Evolutionary conservation across 2,329 filamentous ascomycete species (phyloP), one percentile per base, ranked within the genome.

Genomic region (Beauveria bassiana): DNA sequence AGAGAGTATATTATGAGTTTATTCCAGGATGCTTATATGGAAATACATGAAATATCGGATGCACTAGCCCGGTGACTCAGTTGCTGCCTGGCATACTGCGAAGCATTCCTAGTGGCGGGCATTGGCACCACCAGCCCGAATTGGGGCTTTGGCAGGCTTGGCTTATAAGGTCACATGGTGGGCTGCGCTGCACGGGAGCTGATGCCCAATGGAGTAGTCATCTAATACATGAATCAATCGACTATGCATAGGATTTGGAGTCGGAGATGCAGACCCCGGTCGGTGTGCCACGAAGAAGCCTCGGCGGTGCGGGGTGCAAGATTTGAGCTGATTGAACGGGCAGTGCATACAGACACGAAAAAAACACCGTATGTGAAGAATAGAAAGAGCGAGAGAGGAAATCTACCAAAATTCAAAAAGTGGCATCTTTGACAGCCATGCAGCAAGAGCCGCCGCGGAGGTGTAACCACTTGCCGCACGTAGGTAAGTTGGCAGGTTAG

Each of bases 21-120:
- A 16, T 14, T 2, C 34, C 5, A 16, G 34, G 14, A 16, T 12
- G 34, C 34, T 38, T 38, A 38, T 14, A 38, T 16, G 34, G 14
- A 16, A 16, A 16, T 16, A 6, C 34, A 5, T 38, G 9, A 3
- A 31, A 20, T 12, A 12, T 40, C 40, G 20, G 8, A 38, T 51
- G 40, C 50, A 22, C 49, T 60, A 54, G 42, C 50, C 12, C 40
- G 42, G 42, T 60, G 58, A 60, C 40, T 60, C 58, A 60, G n/a
- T 60, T 46, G 50, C 50, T 60, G 40, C 49, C 58, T 53, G 26
- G 42, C 58, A 20, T 9, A n/a, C 42, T 20, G 42, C 28, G n/a
- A 47, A 42, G 58, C 58, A 40, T 60, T 46, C 49, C 50, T 47
- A 40, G 54, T 46, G 28, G 40, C 53, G 24, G 42, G 45, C 22